Conservation (phyloP, 352 stramenopile species). For the Phytophthora fragariaefolia region DNA sequence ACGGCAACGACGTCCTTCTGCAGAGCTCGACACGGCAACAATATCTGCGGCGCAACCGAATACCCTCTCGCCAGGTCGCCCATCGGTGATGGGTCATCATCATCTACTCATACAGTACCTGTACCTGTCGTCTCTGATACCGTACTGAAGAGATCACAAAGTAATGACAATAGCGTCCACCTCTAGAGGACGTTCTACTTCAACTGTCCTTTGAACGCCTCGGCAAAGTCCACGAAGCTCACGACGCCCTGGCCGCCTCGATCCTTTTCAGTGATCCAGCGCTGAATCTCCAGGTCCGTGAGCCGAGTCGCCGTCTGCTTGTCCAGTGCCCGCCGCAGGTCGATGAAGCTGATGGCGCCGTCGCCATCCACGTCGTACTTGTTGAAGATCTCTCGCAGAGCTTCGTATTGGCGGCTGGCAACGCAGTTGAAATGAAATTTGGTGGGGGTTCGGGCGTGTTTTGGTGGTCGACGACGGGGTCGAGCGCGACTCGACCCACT, state of each 20-base stretch:
- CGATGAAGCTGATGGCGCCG: conserved; percentile 54
- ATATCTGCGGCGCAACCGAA: neutral
- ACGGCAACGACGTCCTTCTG: neutral
- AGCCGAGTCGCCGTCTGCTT: conserved; percentile 16
- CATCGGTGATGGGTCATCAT: too few relatives aligned
- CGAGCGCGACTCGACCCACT: neutral
- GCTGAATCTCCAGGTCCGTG: conserved; percentile 54
- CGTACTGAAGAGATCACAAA: too few relatives aligned
- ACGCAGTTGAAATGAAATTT: neutral
- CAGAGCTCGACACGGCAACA: neutral
- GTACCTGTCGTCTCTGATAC: too few relatives aligned
- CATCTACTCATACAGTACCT: too few relatives aligned
- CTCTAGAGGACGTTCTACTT: too few relatives aligned
- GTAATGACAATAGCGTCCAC: too few relatives aligned
- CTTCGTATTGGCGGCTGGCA: conserved; percentile 7
- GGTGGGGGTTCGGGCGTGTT: neutral
- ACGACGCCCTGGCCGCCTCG: conserved; percentile 47
- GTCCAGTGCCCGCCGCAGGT: conserved; percentile 49
- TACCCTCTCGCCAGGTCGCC: too few relatives aligned
- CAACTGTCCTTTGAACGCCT: conserved; percentile 41
- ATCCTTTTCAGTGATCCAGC: conserved; percentile 64
- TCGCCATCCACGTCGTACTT: conserved; percentile 64
- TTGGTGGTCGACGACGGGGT: neutral
- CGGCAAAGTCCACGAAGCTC: conserved; percentile 50
- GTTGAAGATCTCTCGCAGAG: conserved; percentile 45